phyloP scores from a whole-genome alignment of 139 green algal species.

The Chlamydomonas sp. region DNA sequence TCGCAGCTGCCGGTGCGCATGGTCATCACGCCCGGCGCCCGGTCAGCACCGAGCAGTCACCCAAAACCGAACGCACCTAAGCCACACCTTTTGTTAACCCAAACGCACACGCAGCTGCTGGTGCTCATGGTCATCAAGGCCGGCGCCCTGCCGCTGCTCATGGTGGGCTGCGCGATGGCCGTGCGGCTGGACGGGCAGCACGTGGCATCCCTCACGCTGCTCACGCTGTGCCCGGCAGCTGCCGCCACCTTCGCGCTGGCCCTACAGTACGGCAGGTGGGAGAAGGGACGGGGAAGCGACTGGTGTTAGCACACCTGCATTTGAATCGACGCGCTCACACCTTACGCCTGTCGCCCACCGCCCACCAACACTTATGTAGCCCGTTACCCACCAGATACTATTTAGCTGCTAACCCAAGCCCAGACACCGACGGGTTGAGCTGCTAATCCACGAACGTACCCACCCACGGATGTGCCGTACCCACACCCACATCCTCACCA shows the following conservation, averaged over 20 bases:
- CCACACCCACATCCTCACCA: not conserved
- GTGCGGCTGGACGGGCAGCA: slow-evolving; percentile 8
- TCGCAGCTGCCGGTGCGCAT: too few relatives aligned
- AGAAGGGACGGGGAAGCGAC: not conserved
- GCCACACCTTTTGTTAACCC: not conserved
- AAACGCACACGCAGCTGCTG: not conserved
- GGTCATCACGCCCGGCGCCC: too few relatives aligned
- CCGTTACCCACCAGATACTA: too few relatives aligned
- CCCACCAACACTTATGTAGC: too few relatives aligned
- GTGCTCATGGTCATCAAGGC: slow-evolving; percentile 30
- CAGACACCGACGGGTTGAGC: too few relatives aligned
- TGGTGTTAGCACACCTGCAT: not conserved
- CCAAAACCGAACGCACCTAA: not conserved
- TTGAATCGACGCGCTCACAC: not conserved
- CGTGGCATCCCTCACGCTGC: slow-evolving; percentile 25
- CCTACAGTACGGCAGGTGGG: slow-evolving; percentile 26
- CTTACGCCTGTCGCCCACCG: not conserved
- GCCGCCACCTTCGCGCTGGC: slow-evolving; percentile 30
- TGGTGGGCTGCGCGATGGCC: slow-evolving; percentile 5
- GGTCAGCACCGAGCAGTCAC: too few relatives aligned
- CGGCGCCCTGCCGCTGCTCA: slow-evolving; percentile 19
- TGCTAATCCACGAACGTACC: too few relatives aligned
- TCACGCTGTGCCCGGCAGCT: slow-evolving; percentile 25
- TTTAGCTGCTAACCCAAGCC: too few relatives aligned
- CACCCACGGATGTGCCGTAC: too few relatives aligned